Evolutionary conservation across 208 protist genomes (phyloP).

Genomic region (Herpetomonas tarakana): DNA sequence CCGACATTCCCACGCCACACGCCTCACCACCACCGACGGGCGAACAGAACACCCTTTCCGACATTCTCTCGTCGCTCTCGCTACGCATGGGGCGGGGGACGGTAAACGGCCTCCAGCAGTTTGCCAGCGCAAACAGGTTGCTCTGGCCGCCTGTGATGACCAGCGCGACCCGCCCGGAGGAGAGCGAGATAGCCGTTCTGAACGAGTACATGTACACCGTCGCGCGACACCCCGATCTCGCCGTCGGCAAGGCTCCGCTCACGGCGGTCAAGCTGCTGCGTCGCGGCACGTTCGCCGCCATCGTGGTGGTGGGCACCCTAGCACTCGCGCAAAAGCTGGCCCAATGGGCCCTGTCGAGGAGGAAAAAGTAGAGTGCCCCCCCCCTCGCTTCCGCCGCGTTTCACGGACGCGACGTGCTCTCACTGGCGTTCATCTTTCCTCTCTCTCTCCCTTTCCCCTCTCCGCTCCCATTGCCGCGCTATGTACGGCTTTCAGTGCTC

Average conservation of each 20-base stretch:
- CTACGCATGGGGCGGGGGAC: neutral
- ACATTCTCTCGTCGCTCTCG: neutral
- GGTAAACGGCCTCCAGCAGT: conserved; percentile 19
- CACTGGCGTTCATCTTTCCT: no score
- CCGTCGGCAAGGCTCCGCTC: conserved; percentile 55
- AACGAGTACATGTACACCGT: conserved; percentile 82
- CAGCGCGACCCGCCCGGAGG: conserved; percentile 49
- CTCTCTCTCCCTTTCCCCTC: no score
- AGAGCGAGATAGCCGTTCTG: conserved; percentile 48
- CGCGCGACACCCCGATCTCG: conserved; percentile 63
- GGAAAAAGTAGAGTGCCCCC: neutral
- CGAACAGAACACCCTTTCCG: neutral
- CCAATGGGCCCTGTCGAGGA: neutral
- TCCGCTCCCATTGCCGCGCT: no score
- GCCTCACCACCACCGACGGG: neutral
- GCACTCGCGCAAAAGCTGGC: conserved; percentile 7
- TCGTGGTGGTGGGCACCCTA: conserved; percentile 26
- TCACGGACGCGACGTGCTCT: no score
- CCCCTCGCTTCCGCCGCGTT: no score
- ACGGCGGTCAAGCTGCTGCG: conserved; percentile 53
- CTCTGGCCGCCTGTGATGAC: conserved; percentile 82
- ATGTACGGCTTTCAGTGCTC: no score
- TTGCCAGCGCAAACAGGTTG: conserved; percentile 53
- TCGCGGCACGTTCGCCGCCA: conserved; percentile 53
- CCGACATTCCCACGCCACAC: conserved; percentile 1